Evolutionary conservation across 495 filamentous ascomycete genomes (phyloP).

Genomic region (Podospora bellae-mahoneyi): DNA sequence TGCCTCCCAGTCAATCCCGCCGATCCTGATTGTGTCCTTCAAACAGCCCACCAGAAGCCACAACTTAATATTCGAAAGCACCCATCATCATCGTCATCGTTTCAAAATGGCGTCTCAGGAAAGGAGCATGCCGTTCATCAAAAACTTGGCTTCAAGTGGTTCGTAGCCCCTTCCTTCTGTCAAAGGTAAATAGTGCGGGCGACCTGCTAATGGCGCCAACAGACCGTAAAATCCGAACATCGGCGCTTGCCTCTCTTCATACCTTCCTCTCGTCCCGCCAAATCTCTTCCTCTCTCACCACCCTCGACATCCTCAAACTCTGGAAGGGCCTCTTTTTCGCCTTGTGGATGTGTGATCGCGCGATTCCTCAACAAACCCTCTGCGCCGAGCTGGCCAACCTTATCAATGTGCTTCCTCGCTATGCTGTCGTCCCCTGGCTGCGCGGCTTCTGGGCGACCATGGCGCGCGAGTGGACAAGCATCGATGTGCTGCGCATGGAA

Average conservation of each 20-base stretch:
- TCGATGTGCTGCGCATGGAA: conserved; percentile 85
- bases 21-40: not conserved
- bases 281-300: conserved; percentile 50
- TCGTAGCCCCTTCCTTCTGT: conserved; percentile 11
- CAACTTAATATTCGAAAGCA: not conserved
- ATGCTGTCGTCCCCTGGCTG: conserved; percentile 61
- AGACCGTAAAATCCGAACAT: conserved; percentile 81
- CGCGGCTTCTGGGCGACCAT: conserved; percentile 89
- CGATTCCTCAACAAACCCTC: conserved; percentile 80
- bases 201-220: not conserved
- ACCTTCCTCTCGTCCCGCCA: conserved; percentile 69
- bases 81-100: not conserved
- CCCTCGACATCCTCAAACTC: conserved; percentile 80
- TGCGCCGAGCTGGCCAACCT: conserved; percentile 72
- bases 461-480: conserved; percentile 70
- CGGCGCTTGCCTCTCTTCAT: conserved; percentile 73
- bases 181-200: no score
- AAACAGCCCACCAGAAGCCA: not conserved
- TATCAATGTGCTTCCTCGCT: conserved; percentile 58
- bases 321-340: conserved; percentile 98
- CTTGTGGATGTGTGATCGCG: conserved; percentile 92
- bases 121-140: conserved; percentile 50
- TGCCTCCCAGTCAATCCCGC: not conserved
- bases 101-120: conserved; percentile 45
- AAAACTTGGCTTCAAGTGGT: conserved; percentile 52